A percentile compares a stretch with the other conserved stretches of the same genome.
Conservation (phyloP, 2,329 filamentous ascomycete genomes). For the Cadophora sp. region DNA sequence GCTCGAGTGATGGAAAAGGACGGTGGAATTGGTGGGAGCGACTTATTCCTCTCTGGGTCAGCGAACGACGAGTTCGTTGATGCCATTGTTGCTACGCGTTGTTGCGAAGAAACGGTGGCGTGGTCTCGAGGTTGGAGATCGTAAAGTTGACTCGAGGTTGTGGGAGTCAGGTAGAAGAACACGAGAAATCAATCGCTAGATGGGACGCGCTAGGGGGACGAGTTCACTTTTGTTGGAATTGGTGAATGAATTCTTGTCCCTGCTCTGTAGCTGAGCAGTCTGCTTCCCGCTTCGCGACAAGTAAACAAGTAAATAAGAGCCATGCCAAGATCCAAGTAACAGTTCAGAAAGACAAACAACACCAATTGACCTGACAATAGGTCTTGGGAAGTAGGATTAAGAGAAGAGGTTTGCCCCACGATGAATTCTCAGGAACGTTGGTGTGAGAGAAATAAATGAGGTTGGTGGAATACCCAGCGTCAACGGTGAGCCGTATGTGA, state of each 20-base stretch:
- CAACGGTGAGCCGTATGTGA: neutral
- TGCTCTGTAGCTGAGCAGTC: neutral
- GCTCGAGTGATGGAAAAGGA: neutral
- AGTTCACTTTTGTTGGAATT: conserved; percentile 1
- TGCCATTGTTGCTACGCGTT: conserved; percentile 1
- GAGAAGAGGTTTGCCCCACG: neutral
- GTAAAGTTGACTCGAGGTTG: neutral
- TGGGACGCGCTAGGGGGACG: neutral
- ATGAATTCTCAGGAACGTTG: neutral
- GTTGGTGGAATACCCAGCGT: neutral
- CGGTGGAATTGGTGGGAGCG: neutral
- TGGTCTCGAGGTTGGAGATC: conserved; percentile 8
- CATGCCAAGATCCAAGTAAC: neutral
- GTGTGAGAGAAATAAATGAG: neutral
- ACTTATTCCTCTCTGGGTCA: neutral
- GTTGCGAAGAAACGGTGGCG: neutral
- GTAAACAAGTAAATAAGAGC: neutral
- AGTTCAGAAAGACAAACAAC: neutral
- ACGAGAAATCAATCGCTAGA: neutral
- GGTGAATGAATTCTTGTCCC: neutral
- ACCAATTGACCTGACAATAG: neutral
- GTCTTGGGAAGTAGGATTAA: neutral
- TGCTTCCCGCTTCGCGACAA: neutral
- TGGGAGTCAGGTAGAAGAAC: neutral
- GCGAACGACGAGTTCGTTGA: neutral